These are phyloP conservation scores for Oleoguttula mirabilis DNA, from an alignment of 495 filamentous ascomycete species.

Conservation along the genomic window DNA sequence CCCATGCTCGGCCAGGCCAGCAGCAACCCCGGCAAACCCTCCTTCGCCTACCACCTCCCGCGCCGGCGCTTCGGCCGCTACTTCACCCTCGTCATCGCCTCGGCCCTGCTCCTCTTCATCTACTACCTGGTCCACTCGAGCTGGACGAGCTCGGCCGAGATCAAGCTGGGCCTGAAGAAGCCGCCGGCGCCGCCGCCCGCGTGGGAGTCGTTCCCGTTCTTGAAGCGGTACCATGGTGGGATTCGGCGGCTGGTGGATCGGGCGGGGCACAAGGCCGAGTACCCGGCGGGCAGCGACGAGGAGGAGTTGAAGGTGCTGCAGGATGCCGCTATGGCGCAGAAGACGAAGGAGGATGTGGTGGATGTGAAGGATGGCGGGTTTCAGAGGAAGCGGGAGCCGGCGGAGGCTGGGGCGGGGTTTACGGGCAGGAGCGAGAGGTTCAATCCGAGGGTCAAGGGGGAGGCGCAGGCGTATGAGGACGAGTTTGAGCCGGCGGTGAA, in stretches of 20 bases:
- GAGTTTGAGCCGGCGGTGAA: constrained; percentile 54
- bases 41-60: constrained; percentile 17
- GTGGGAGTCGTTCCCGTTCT: constrained; percentile 74
- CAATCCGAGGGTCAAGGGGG: constrained; percentile 1
- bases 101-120: constrained; percentile 8
- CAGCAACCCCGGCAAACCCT: constrained; percentile 4
- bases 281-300: constrained; percentile 45
- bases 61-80: constrained; percentile 19
- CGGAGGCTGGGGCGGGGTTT: constrained; percentile 19
- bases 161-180: constrained; percentile 15
- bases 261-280: constrained; percentile 57
- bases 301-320: constrained; percentile 23
- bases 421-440: constrained; percentile 18
- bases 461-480: constrained; percentile 8
- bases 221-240: constrained; percentile 76
- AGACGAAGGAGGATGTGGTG: constrained; percentile 26
- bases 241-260: constrained; percentile 53
- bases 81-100: constrained; percentile 16
- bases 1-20: constrained; percentile 11
- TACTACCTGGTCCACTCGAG: constrained; percentile 10
- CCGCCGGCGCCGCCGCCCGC: constrained; percentile 35
- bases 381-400: constrained; percentile 13
- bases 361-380: constrained; percentile 11
- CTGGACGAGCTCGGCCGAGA: constrained; percentile 5
- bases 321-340: constrained; percentile 25